These are phyloP conservation scores for Lasiosphaeria hispida DNA, from an alignment of 495 filamentous ascomycete genomes.

Conservation along the genomic window DNA sequence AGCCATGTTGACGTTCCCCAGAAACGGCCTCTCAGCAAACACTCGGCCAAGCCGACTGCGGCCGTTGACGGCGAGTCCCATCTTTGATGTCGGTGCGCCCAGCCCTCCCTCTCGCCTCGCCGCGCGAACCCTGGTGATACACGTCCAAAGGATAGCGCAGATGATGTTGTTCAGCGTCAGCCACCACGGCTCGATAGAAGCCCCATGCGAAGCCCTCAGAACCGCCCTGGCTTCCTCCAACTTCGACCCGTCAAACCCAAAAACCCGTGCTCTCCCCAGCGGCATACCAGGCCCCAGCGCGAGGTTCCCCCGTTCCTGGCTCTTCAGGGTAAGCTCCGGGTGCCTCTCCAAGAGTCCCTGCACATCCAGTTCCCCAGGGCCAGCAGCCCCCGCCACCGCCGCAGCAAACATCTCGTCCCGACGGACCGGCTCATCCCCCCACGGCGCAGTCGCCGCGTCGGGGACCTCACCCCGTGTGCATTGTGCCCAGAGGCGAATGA, in stretches of 20 bases:
- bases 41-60: neutral
- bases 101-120: neutral
- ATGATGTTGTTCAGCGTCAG: slow-evolving; percentile 5
- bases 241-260: neutral
- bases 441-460: neutral
- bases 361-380: too few species aligned
- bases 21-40: neutral
- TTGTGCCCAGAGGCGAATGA: neutral
- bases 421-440: neutral
- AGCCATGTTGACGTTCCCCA: slow-evolving; percentile 3
- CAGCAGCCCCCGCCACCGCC: neutral
- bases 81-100: neutral
- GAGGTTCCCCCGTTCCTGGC: too few species aligned
- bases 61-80: slow-evolving; percentile 6
- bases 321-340: too few species aligned
- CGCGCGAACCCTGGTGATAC: neutral
- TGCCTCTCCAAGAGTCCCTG: too few species aligned
- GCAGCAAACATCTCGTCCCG: neutral
- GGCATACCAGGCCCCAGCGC: too few species aligned
- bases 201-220: neutral
- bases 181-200: neutral
- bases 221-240: neutral
- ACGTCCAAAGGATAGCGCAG: neutral
- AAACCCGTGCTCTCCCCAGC: neutral
- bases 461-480: neutral